Percentiles rank a stretch among this genome's conserved stretches.
phyloP scores from a whole-genome alignment of 108 stramenopile species.

The Epipyxis sp. region DNA sequence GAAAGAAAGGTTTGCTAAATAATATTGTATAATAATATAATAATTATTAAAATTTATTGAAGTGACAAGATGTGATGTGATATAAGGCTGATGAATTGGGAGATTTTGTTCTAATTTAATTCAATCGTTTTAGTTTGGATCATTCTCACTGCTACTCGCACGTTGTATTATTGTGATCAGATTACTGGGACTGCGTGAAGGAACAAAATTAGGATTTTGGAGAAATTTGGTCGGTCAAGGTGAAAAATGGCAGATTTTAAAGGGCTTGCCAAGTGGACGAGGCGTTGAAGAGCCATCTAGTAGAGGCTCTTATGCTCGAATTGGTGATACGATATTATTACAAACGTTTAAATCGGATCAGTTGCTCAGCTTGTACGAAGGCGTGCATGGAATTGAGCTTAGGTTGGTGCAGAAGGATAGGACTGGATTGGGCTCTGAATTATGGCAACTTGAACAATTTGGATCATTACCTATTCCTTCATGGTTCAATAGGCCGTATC shows the following conservation, averaged over 20 bases:
- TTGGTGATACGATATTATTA: slow-evolving; percentile 11
- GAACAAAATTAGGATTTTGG: slow-evolving; percentile 11
- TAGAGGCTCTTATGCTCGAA: neutral
- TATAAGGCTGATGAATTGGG: no score
- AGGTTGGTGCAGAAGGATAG: neutral
- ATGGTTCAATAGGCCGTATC: slow-evolving; percentile 24
- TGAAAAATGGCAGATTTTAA: slow-evolving; percentile 6
- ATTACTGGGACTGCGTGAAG: slow-evolving; percentile 17
- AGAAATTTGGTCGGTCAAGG: slow-evolving; percentile 16
- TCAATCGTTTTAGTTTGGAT: no score
- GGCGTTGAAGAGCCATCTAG: neutral
- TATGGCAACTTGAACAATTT: slow-evolving; percentile 4
- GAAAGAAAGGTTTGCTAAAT: slow-evolving; percentile 17
- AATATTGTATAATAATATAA: neutral
- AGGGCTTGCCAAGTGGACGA: neutral
- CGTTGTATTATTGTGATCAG: neutral
- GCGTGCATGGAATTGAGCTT: neutral
- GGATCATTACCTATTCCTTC: neutral
- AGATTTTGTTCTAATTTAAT: neutral
- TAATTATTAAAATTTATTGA: no score
- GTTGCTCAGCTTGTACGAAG: neutral
- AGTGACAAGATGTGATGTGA: no score
- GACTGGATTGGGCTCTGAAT: neutral
- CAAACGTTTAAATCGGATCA: neutral
- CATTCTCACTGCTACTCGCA: no score